phyloP scores from a whole-genome alignment of 2,329 filamentous ascomycete genomes.

The Ramularia collo-cygni region DNA sequence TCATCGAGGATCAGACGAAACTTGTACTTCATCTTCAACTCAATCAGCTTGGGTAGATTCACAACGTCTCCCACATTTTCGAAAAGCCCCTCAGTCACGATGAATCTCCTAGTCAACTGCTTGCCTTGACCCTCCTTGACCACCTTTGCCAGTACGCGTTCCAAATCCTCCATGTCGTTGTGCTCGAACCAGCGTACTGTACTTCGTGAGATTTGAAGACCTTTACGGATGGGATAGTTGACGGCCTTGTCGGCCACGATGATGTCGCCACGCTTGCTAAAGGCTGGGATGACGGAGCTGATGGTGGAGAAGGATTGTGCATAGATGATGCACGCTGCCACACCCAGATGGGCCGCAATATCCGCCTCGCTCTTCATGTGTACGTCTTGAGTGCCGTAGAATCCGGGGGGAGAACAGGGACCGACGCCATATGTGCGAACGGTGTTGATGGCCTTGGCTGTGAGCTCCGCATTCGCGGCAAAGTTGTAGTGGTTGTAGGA shows the following conservation, averaged over 20 bases:
- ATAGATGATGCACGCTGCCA: constrained; percentile 86
- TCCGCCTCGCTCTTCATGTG: constrained; percentile 96
- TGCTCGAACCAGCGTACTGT: constrained; percentile 92
- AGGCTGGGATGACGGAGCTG: constrained; percentile 91
- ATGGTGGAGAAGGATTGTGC: constrained; percentile 95
- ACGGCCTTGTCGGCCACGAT: constrained; percentile 92
- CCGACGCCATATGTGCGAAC: constrained; percentile 94
- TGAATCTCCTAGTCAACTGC: constrained; percentile 84
- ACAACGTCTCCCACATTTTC: constrained; percentile 82
- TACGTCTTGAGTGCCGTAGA: constrained; percentile 97
- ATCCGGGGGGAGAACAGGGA: constrained; percentile 91
- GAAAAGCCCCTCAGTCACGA: constrained; percentile 91
- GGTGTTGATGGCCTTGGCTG: constrained; percentile 90
- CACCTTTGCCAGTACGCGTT: constrained; percentile 75
- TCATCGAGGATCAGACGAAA: constrained; percentile 97
- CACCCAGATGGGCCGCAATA: constrained; percentile 82
- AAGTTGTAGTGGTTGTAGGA: constrained; percentile 99
- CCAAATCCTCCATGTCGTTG: constrained; percentile 90
- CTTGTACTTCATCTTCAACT: constrained; percentile 93
- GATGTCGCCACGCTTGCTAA: constrained; percentile 94
- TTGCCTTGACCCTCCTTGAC: constrained; percentile 83
- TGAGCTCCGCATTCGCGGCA: constrained; percentile 82
- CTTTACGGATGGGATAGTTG: constrained; percentile 91
- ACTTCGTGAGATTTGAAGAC: constrained; percentile 85
- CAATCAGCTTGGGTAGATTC: constrained; percentile 81